phyloP scores from a whole-genome alignment of 108 stramenopile genomes.

The Cyclotella atomus region DNA sequence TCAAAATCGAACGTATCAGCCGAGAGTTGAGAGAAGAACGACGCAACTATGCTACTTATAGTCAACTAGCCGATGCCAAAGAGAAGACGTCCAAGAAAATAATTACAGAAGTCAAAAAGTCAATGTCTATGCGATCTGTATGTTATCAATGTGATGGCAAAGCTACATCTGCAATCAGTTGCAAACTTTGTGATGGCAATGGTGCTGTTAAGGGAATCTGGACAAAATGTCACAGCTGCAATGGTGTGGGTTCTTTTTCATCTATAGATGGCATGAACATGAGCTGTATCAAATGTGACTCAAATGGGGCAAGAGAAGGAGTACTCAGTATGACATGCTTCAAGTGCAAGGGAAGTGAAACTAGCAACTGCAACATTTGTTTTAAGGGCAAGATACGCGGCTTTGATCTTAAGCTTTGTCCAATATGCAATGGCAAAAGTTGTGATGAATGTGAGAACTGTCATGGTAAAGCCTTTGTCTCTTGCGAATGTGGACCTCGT shows the following conservation, averaged over 20 bases:
- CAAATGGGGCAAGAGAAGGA: background rate
- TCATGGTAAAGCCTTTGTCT: background rate
- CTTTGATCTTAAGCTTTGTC: background rate
- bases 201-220: background rate
- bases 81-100: background rate
- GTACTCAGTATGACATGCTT: background rate
- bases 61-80: background rate
- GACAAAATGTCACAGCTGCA: conserved; percentile 5
- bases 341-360: background rate
- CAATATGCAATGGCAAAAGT: background rate
- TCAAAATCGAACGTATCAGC: background rate
- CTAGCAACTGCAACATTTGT: background rate
- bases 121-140: background rate
- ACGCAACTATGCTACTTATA: background rate
- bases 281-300: background rate
- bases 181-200: background rate
- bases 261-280: background rate
- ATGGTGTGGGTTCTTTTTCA: background rate
- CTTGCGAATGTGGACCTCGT: background rate
- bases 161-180: background rate
- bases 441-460: background rate
- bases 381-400: background rate
- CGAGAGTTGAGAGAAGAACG: conserved; percentile 1
- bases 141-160: conserved; percentile 11
- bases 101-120: background rate